phyloP scores from a whole-genome alignment of 345 rosid genomes.

The Linum lewisii region DNA sequence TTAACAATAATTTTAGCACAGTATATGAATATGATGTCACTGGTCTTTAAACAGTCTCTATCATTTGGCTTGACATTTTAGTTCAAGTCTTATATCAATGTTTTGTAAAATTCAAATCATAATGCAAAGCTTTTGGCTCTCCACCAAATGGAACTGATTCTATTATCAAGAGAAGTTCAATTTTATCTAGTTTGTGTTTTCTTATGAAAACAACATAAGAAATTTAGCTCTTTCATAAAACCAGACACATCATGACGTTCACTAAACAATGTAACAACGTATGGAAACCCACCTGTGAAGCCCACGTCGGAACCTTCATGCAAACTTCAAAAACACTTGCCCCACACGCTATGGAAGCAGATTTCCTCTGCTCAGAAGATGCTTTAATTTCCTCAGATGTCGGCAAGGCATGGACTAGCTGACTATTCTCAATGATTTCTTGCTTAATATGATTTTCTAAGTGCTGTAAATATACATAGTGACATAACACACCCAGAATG shows the following conservation, averaged over 20 bases:
- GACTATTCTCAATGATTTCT: constrained; percentile 70
- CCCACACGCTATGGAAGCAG: constrained; percentile 90
- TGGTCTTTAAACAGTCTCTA: no score
- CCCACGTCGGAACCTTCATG: constrained; percentile 95
- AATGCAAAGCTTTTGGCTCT: no score
- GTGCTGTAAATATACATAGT: constrained; percentile 34
- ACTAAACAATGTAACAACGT: background rate
- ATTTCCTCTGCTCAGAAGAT: constrained; percentile 70
- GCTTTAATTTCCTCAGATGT: constrained; percentile 44
- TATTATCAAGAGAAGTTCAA: background rate
- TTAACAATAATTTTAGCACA: no score
- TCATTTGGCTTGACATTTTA: no score
- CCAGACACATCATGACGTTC: background rate
- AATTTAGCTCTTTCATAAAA: background rate
- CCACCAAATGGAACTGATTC: no score
- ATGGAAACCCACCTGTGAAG: constrained; percentile 56
- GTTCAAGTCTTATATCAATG: no score
- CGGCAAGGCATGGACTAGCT: constrained; percentile 58
- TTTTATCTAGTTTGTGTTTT: background rate
- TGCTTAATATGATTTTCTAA: constrained; percentile 95
- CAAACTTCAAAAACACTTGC: constrained; percentile 91
- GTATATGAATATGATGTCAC: no score
- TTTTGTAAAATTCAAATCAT: no score
- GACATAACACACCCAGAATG: constrained; percentile 5
- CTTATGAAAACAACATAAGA: background rate